Percentiles rank a stretch among this genome's conserved stretches.
Conservation (phyloP, 371 early-diverging fungal genomes). For the Mucor lusitanicus region DNA sequence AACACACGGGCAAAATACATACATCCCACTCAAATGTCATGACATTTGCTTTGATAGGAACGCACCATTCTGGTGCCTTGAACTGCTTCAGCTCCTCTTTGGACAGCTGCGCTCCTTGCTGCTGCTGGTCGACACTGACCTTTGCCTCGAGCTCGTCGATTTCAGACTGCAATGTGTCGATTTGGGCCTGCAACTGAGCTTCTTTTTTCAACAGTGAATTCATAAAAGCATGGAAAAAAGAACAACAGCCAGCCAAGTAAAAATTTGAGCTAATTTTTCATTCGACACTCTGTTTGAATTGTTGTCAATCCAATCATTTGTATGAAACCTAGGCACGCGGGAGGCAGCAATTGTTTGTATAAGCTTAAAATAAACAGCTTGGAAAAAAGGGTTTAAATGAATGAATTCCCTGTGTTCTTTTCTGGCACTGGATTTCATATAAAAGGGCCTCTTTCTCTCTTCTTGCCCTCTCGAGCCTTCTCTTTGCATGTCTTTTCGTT, state of each 20-base stretch:
- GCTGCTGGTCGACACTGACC: conserved; percentile 10
- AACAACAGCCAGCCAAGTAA: neutral
- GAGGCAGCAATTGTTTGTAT: neutral
- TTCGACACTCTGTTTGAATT: conserved; percentile 1
- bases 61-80: conserved; percentile 92
- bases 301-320: conserved; percentile 1
- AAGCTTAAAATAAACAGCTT: neutral
- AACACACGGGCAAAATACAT: conserved; percentile 24
- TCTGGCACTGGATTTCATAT: neutral
- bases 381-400: conserved; percentile 9
- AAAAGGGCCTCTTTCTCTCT: neutral
- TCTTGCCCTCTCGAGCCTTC: too few species aligned
- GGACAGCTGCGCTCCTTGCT: neutral
- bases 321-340: conserved; percentile 4
- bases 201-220: conserved; percentile 52
- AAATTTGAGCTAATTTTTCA: neutral
- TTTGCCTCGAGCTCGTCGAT: conserved; percentile 60
- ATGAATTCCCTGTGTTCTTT: conserved; percentile 1
- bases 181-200: conserved; percentile 53
- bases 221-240: conserved; percentile 4
- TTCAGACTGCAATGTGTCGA: conserved; percentile 59
- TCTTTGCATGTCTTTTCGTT: neutral
- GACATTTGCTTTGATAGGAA: conserved; percentile 93
- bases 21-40: conserved; percentile 93
- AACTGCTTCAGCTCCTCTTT: conserved; percentile 75